Evolutionary conservation across 2,329 filamentous ascomycete genomes (phyloP).

Genomic region (Periconia digitata): DNA sequence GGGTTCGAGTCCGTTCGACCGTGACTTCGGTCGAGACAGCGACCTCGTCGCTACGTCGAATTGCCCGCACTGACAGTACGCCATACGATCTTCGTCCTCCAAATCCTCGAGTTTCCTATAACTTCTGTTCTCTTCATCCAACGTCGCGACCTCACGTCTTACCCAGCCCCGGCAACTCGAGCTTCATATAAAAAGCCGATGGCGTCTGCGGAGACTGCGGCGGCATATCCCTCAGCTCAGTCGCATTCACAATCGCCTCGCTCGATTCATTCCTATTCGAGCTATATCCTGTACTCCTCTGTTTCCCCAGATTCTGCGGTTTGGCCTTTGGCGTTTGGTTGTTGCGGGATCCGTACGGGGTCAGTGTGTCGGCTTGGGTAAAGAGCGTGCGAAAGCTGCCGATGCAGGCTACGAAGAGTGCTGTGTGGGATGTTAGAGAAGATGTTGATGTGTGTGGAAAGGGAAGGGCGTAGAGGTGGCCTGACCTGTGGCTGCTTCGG

Average conservation of each 20-base stretch:
- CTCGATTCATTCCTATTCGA: background rate
- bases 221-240: background rate
- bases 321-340: background rate
- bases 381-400: constrained; percentile 9
- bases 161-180: background rate
- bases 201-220: background rate
- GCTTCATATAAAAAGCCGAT: background rate
- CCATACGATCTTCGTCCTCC: no score
- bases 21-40: no score
- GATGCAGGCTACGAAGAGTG: constrained; percentile 11
- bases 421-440: background rate
- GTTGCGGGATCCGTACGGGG: no score
- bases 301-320: background rate
- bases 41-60: no score
- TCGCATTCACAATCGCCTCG: background rate
- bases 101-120: no score
- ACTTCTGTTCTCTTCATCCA: background rate
- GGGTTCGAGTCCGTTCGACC: no score
- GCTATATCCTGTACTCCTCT: background rate
- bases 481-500: constrained; percentile 6
- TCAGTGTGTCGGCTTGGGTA: background rate
- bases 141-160: background rate
- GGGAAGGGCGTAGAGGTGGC: background rate
- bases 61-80: no score
- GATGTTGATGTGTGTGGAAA: background rate